Base-by-base conservation (phyloP, 2,329 filamentous ascomycete genomes). In the Trichoderma asperellum region DNA sequence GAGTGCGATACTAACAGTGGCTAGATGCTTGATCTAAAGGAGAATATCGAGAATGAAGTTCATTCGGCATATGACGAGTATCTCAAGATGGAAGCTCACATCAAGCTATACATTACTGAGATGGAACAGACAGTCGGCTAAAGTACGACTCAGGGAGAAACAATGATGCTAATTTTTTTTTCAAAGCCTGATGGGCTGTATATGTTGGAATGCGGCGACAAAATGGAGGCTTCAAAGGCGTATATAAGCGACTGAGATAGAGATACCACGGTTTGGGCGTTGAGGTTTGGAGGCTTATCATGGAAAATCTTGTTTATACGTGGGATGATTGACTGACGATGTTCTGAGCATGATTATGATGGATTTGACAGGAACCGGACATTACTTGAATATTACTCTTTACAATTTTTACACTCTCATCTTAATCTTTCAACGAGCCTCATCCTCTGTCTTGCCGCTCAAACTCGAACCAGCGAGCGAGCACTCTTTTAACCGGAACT, bases 21-120 rank as follows among this genome's bases (percentile, higher is more conserved):
- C 58, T 72, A 97, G 94, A 99, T 98, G 95, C 89, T 92, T 59
- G 96, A 99, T 80, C 86, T 99, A 74, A 98, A 97, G 78, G 96
- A 98, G 79, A 96, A 96, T 75, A 97, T 99, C 72, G 95, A 98
- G 78, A 94, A 91, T 71, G 96, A 99, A 81, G 91, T 98, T 10
- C 92, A 96, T 77, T 89, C 88, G 68, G 94, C 96, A 0, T 89
- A 97, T 75, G 94, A 97, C 73, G 93, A 98, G 83, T 99, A 97
- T 81, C 87, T 97, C 78, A 97, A 97, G 88, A 91, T 99, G 89
- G 95, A 98, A 80, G 91, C 93, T 47, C 96, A 99, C 78, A 96
- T 99, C 79, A 95, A 94, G 81, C 85, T 98, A 72, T 99, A 99
- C 83, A 97, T 99, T 77, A 97, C 92, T 5, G 96, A 99, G 85